Base-by-base conservation (phyloP, 202 grass and related monocot species). In the Carex arenaria region DNA sequence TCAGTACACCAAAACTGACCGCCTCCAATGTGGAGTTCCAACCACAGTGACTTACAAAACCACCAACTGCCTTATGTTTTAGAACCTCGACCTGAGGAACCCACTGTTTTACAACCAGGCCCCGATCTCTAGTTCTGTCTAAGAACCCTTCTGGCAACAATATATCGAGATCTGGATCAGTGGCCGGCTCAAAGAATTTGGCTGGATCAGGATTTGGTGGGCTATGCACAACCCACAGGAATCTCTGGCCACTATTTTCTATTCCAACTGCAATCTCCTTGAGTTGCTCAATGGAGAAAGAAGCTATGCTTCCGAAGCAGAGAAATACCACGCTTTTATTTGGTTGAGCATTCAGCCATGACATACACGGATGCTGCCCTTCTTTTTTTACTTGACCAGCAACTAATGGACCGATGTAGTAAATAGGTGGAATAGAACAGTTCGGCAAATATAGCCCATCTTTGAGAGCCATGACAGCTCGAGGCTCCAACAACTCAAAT, bases 21-120 rank as follows among this genome's bases (percentile, higher is more conserved):
- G 83, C 88, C 54, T 97, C 94, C 4, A 97, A 20, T 2, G 55
- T 83, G 40, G 94, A 97, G 87, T 97, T 97, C 91, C 94, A 97
- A 0, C 94, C 94, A 47, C 89, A 97, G 73, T 92, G 89, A 13
- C 86, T 97, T 1, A 97, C 80, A 40, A 94, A 97, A 0, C 81
- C 89, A 4, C 80, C 87, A 4, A 82, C 79, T 1, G 89, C 82
- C 7, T 77, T 36, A 54, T 97, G 92, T 4, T 32, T 67, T 18
- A 94, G 81, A 34, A 94, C 87, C 6, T 90, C 91, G 55, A 89
- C 82, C 54, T 97, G 90, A 1, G 91, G 94, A 15, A 85, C 91
- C 92, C 90, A 97, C 0, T 81, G 80, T 82, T 88, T 92, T 57
- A 94, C 18, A 40, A 97, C 77, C 14, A 97, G 53, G 2, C 94